Evolutionary conservation across 2,329 filamentous ascomycete species (phyloP), one percentile per base, ranked within the genome.

Genomic region (Botrytis pseudocinerea): DNA sequence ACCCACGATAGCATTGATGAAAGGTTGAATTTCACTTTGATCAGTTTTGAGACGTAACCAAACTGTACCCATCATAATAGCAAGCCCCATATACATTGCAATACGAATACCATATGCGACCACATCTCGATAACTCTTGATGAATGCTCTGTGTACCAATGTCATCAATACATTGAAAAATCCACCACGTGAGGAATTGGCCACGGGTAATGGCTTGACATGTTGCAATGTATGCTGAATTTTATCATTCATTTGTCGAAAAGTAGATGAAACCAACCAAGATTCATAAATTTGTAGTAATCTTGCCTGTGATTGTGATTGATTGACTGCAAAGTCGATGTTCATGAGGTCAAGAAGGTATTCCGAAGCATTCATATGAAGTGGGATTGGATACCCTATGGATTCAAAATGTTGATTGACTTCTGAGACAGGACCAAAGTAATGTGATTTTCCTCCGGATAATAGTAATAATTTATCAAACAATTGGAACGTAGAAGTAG

Each of bases 51-150:
- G 85, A 9, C 93, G 89, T 22, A 97, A 83, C 91, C 93, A 97
- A 20, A 97, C 92, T 0, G 94, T 97, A 8, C 94, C 93, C 91
- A 95, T 94, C 88, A 96, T 91, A 77, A 96, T 88, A 1, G 93
- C 93, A 25, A 97, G 85, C 0, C 89, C 88, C 74, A 91, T 85
- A 81, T 97, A 96, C 93, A 97, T 97, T 59, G 88, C 91, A 60
- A 96, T 85, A 5, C 94, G 89, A 77, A 96, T 93, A 0, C 92
- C 92, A 79, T 97, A 97, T 0, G 91, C 93, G 69, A 97, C 89
- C 10, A 97, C 86, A 80, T 97, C 94, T 40, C 94, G 90, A 81
- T 95, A 93, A 64, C 90, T 92, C 83, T 97, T 97, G 82, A 97
- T 90, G 79, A 93, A 94, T 22, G 90, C 90, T 42, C 94, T 89